Evolutionary conservation across 225 moss, liverwort and hornwort genomes (phyloP).

Genomic region (Rhytidiadelphus loreus): DNA sequence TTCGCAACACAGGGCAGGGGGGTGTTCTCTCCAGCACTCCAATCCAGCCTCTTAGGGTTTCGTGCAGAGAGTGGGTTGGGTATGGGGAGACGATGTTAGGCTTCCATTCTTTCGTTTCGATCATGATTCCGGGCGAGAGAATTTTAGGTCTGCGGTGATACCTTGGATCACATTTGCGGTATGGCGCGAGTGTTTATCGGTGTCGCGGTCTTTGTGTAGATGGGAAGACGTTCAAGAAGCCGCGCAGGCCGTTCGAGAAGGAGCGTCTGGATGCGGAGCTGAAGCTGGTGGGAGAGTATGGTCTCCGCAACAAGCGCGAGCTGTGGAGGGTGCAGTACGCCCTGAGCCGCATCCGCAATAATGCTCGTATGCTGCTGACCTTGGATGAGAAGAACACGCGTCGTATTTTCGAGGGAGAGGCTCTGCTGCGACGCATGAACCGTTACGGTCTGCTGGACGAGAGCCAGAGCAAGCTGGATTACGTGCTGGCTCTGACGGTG

Average conservation of each 20-base stretch:
- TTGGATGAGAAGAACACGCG: slow-evolving; percentile 84
- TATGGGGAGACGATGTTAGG: neutral
- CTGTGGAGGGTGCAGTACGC: slow-evolving; percentile 91
- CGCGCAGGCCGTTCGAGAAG: slow-evolving; percentile 88
- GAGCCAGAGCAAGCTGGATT: slow-evolving; percentile 83
- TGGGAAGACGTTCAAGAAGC: slow-evolving; percentile 95
- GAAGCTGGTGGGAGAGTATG: slow-evolving; percentile 89
- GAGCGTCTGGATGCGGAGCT: slow-evolving; percentile 87
- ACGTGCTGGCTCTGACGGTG: slow-evolving; percentile 71
- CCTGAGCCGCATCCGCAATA: slow-evolving; percentile 82
- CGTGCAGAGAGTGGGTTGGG: neutral
- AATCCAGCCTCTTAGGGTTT: neutral
- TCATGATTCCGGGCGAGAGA: neutral
- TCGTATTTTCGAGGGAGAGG: slow-evolving; percentile 88
- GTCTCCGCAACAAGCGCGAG: slow-evolving; percentile 92
- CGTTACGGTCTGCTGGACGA: slow-evolving; percentile 75
- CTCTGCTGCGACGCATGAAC: slow-evolving; percentile 77
- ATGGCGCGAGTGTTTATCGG: neutral
- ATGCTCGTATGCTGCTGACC: slow-evolving; percentile 74
- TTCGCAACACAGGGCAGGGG: neutral
- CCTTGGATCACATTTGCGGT: neutral
- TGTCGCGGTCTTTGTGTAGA: slow-evolving; percentile 9
- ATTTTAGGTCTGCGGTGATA: neutral
- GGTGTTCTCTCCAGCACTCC: neutral
- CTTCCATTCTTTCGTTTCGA: neutral